These are phyloP conservation scores for Eucalyptus decipiens DNA, from an alignment of 345 rosid species.

Conservation along the genomic window DNA sequence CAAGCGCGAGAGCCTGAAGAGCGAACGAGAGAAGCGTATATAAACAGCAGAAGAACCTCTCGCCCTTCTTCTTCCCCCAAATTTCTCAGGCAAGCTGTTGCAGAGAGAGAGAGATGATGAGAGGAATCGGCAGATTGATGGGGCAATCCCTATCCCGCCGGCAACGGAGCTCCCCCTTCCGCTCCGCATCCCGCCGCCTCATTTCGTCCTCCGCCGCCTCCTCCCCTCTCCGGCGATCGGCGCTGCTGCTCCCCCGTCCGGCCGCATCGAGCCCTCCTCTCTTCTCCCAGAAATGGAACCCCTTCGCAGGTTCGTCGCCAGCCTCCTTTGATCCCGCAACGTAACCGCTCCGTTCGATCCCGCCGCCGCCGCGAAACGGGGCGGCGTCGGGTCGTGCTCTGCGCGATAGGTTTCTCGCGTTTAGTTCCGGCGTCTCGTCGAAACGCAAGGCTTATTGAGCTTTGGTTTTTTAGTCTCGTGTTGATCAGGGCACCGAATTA, in stretches of 20 bases:
- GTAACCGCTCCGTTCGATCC: not conserved
- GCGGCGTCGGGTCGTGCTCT: not conserved
- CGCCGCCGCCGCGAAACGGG: not conserved
- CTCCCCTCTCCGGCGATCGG: not conserved
- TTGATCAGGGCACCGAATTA: not conserved
- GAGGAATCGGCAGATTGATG: not conserved
- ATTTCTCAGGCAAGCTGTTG: not conserved
- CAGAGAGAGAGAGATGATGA: not conserved
- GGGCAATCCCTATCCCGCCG: slow-evolving; percentile 5
- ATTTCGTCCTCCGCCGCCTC: not conserved
- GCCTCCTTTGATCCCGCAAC: not conserved
- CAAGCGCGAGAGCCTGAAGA: not conserved
- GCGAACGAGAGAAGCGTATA: not conserved
- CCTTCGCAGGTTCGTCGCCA: not conserved
- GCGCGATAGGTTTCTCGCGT: not conserved
- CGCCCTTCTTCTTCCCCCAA: not conserved
- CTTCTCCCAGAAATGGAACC: not conserved
- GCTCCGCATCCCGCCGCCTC: slow-evolving; percentile 10
- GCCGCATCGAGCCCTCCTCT: not conserved
- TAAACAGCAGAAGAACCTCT: not conserved
- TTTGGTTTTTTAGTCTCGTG: not conserved
- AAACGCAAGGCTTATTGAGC: not conserved
- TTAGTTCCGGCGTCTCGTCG: not conserved
- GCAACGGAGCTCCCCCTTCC: not conserved
- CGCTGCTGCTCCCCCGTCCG: not conserved